Base-by-base conservation (phyloP, 768 basidiomycete species). In the Tephrocybe sp. region DNA sequence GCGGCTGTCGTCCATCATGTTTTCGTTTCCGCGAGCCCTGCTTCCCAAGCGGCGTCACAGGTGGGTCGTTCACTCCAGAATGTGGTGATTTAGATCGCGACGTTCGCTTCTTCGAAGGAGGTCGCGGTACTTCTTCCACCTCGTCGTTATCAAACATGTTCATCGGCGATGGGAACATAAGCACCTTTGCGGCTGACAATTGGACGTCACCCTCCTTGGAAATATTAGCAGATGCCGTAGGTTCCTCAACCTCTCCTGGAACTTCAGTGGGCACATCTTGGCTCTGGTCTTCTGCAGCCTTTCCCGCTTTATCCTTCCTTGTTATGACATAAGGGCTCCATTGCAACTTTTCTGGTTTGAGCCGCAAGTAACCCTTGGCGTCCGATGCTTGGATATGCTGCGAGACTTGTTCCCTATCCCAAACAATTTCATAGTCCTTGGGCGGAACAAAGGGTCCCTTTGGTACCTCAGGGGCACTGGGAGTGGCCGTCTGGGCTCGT, bases 261-360 rank as follows among this genome's bases (percentile, higher is more conserved):
- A 7, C 43, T 13, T 33, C 24, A n/a, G 48, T 42, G 15, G 55
- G 24, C 23, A 45, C 50, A 8, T 55, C 52, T 4, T 52, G 50
- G 15, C 22, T 50, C 9, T 56, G 48, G 13, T 58, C 53, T 6
- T 47, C 48, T 3, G 44, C 50, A 8, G 48, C 56, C 42, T 59
- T 56, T 31, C 55, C 51, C 19, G 44, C 55, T 41, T 46, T 55
- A 15, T 54, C 53, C 41, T 56, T 56, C 47, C 60, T 50, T 21
- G 56, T 55, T 19, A 58, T 39, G 22, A 97, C 70, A 67, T 95
- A 98, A 22, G 95, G 95, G 54, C 86, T 94, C 90, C 95, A 99
- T 61, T 91, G 93, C 53, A 98, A 75, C 64, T 83, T 83, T 61
- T 95, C 92, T 1, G 93, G 85, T 56, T 79, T 81, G 49, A 91